Evolutionary conservation across 2,329 filamentous ascomycete genomes (phyloP), one percentile per base, ranked within the genome.

Genomic region (Trichophyton schoenleinii): DNA sequence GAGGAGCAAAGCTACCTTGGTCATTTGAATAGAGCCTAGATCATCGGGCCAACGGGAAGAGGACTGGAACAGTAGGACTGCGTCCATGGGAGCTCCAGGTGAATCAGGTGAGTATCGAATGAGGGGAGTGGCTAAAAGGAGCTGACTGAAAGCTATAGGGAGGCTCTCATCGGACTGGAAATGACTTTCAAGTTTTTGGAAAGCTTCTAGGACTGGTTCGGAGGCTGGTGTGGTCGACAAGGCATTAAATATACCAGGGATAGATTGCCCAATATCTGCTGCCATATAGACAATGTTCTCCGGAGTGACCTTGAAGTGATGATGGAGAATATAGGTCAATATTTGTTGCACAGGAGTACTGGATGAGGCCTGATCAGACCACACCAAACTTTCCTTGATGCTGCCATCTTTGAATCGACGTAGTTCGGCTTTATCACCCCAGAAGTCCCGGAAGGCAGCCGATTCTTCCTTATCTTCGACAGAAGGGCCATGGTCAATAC

Each of bases 31-130:
- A 3, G 92, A 91, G 2, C 83, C 83, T 7, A 97, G 76, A 69
- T 95, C 90, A 70, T 97, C 91, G 0, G 94, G 94, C 94, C 94
- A 99, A 67, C 89, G 87, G 53, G 85, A 87, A 5, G 94, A 97
- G 3, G 88, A 89, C 75, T 99, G 94, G 67, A 99, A 97, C 70
- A 92, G 91, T 57, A 99, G 80, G 48, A 91, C 82, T 36, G 95
- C 82, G 66, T 95, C 86, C 66, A 91, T 87, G 0, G 89, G 87
- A 9, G 68, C 65, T 31, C 73, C 68, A 36, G 70, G 62, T 49
- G 65, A 67, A 22, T 74, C 66, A 1, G 76, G 89, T 0, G 90
- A 78, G 65, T 87, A 92, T 46, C 92, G 85, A 6, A 95, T 79
- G 60, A 87, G 82, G 9, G 89, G 74, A 63, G 86, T 86, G 11